Base-by-base conservation (phyloP, 2,329 filamentous ascomycete species). In the Aspergillus sp. region DNA sequence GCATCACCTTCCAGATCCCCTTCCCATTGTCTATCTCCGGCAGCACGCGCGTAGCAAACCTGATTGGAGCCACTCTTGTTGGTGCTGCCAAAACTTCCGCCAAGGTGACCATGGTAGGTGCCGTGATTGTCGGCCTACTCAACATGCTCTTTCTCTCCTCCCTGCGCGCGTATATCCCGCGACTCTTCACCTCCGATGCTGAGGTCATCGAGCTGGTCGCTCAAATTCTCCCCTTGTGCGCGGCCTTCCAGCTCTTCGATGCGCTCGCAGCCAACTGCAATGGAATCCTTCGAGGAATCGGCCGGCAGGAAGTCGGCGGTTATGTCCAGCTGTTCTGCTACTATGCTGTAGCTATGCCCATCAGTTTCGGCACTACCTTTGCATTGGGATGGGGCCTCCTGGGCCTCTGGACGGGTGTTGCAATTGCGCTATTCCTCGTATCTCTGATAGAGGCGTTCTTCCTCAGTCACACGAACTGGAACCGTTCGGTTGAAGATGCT, bases 191-290 rank as follows among this genome's bases (percentile, higher is more conserved):
- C n/a, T 77, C 82, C 5, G 89, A 93, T 59, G 66, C 77, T 5
- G 85, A 86, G 43, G 89, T 93, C 48, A 82, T 89, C 55, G 76
- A 74, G 17, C 76, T 91, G 31, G 87, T 90, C 17, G 82, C 89
- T 1, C 71, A 74, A 2, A 83, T 91, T 2, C 79, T 97, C 32
- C 92, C 91, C 0, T 75, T 97, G 2, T 90, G 89, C 55, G 91
- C 92, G 0, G 81, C 90, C 1, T 95, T 97, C 79, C 92, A 97
- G 69, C 81, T 96, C 20, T 92, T 95, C 63, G 93, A 99, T 70
- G 86, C 88, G 1, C 70, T 96, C 16, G 85, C 89, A 0, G 83
- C 88, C 3, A 87, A 87, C 36, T 91, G 89, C 52, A 92, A 94
- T 64, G 93, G 92, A 23, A 80, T 97, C 36, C 80, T 97, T 23